Evolutionary conservation across 2,329 filamentous ascomycete species (phyloP).

Genomic region (Penicillium sp.): DNA sequence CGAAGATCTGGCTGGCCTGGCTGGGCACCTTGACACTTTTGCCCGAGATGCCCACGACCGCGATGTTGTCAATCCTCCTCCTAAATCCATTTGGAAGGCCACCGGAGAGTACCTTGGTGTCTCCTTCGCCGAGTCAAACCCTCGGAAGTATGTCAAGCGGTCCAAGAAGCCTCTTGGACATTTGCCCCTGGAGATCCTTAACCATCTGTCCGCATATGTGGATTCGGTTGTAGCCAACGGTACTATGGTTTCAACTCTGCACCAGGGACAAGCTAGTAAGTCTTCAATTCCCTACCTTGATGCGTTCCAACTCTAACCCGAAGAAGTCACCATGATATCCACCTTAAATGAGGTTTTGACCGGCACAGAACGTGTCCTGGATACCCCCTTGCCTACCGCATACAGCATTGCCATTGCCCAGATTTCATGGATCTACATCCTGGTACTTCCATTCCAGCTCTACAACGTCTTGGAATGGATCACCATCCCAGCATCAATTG

Average conservation of each 20-base stretch:
- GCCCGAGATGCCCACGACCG: constrained; percentile 59
- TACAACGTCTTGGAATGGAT: constrained; percentile 64
- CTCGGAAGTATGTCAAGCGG: constrained; percentile 72
- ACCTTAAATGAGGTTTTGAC: constrained; percentile 70
- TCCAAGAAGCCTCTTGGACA: constrained; percentile 73
- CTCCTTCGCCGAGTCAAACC: constrained; percentile 74
- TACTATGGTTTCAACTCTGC: constrained; percentile 36
- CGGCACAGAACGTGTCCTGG: constrained; percentile 73
- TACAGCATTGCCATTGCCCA: constrained; percentile 83
- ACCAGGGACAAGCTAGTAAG: constrained; percentile 41
- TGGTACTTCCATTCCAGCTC: constrained; percentile 79
- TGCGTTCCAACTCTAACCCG: constrained; percentile 4
- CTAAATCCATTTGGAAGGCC: constrained; percentile 59
- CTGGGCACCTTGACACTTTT: constrained; percentile 72
- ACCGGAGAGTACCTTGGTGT: constrained; percentile 72
- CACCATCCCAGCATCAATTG: constrained; percentile 72
- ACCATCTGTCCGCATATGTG: constrained; percentile 66
- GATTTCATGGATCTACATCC: constrained; percentile 81
- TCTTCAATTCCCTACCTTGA: not conserved
- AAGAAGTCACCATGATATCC: constrained; percentile 56
- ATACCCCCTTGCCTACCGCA: constrained; percentile 76
- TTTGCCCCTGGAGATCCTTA: constrained; percentile 77
- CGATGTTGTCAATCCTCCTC: constrained; percentile 33
- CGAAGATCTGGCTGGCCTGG: constrained; percentile 66
- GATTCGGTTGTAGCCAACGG: constrained; percentile 55